A percentile compares a stretch with the other conserved stretches of the same genome.
These are phyloP conservation scores for Yamadazyma sp. DNA, from an alignment of 1,139 yeast genomes.

Conservation along the genomic window DNA sequence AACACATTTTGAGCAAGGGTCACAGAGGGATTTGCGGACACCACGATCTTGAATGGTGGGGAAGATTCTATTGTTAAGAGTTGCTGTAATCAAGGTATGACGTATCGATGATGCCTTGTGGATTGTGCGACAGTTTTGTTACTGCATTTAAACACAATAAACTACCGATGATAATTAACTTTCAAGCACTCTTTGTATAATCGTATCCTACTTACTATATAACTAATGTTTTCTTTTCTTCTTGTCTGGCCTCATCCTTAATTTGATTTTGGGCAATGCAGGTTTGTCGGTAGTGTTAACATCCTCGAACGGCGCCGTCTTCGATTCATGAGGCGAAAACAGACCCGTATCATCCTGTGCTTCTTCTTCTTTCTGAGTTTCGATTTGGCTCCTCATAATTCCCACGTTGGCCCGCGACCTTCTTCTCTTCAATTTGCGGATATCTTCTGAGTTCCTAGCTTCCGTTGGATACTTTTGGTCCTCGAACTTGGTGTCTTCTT, in stretches of 20 bases:
- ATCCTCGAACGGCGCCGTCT: not conserved
- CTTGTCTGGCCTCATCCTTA: slow-evolving; percentile 19
- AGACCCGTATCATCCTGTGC: not conserved
- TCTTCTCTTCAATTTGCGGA: slow-evolving; percentile 22
- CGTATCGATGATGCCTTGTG: too few relatives aligned
- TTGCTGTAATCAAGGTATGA: too few relatives aligned
- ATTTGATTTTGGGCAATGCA: slow-evolving; percentile 20
- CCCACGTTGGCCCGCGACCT: slow-evolving; percentile 29
- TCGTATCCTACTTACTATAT: not conserved
- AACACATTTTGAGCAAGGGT: too few relatives aligned
- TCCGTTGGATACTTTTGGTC: not conserved
- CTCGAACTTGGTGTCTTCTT: slow-evolving; percentile 18
- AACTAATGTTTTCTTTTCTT: slow-evolving; percentile 9
- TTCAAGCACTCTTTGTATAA: too few relatives aligned
- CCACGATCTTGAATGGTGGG: too few relatives aligned
- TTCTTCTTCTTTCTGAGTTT: not conserved
- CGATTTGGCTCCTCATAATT: slow-evolving; percentile 2
- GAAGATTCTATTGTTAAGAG: too few relatives aligned
- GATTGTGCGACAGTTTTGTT: not conserved
- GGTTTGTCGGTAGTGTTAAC: slow-evolving; percentile 4
- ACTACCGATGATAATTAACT: too few relatives aligned
- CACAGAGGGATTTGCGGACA: too few relatives aligned
- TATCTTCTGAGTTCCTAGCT: slow-evolving; percentile 2
- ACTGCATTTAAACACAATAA: too few relatives aligned
- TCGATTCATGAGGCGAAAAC: not conserved